Evolutionary conservation across 164 flowering plant genomes (phyloP), one percentile per base, ranked within the genome.

Genomic region (Stephania japonica): DNA sequence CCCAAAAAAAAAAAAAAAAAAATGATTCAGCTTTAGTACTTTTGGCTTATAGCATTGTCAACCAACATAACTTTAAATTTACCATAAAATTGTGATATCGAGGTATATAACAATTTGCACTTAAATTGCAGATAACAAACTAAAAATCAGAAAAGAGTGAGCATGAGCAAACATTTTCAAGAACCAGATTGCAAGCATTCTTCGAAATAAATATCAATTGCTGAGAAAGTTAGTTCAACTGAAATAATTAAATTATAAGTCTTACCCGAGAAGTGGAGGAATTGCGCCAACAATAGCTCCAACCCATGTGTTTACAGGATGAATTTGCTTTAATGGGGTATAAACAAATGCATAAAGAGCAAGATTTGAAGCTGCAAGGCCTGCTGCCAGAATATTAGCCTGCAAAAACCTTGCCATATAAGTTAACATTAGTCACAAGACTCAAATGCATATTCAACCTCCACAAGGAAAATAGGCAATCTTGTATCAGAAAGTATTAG

Each of bases 241-340:
- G 24, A 47, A 71, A 62, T 16, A 26, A 24, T 70, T 70, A 3
- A 1, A 50, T 50, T 38, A 26, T 19, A 23, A 26, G 44, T 67
- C 5, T 85, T 87, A 95, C 99, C 99, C 99, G 50, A 92, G 87
- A 78, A 93, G 94, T 38, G 99, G 99, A 42, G 99, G 99, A 83
- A 95, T 89, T 27, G 98, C 99, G 72, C 99, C 99, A 78, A 95
- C 99, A 80, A 95, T 76, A 75, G 99, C 99, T 65, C 99, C 99
- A 79, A 95, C 98, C 99, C 99, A 95, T 27, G 99, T 95, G 79
- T 95, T 95, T 65, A 86, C 83, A 23, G 97, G 97, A 73, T 95
- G 99, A 75, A 95, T 85, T 81, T 95, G 97, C 91, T 95, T 95
- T 72, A 95, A 69, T 3, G 99, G 99, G 70, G 99, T 95, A 73